Percentiles rank a stretch among this genome's conserved stretches.
These are phyloP conservation scores for Lachnellula subtilissima DNA, from an alignment of 2,329 filamentous ascomycete species.

Conservation along the genomic window DNA sequence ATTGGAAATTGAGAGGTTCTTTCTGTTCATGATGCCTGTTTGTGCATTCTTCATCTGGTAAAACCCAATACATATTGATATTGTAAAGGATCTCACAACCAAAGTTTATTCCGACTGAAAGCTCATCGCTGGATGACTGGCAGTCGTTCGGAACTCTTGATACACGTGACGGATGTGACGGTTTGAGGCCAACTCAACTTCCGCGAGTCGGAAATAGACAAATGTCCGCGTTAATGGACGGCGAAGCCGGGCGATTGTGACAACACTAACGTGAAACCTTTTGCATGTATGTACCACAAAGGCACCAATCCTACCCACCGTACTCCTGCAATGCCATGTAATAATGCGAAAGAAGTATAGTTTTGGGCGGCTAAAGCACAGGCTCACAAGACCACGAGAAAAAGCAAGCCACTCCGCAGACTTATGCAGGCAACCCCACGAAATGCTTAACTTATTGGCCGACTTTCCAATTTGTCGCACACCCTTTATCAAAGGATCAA, in stretches of 20 bases:
- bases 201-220: conserved; percentile 8
- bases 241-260: conserved; percentile 5
- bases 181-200: neutral
- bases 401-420: conserved; percentile 21
- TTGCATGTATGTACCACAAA: conserved; percentile 1
- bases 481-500: conserved; percentile 4
- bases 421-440: conserved; percentile 9
- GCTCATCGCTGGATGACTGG: neutral
- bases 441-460: conserved; percentile 5
- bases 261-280: conserved; percentile 1
- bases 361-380: conserved; percentile 21
- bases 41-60: neutral
- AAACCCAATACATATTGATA: neutral
- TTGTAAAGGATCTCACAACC: neutral
- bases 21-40: neutral
- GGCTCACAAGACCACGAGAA: conserved; percentile 23
- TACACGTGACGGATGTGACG: neutral
- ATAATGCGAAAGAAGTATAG: conserved; percentile 9
- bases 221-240: conserved; percentile 14
- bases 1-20: conserved; percentile 9
- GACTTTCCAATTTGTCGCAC: conserved; percentile 2
- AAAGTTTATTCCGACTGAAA: neutral
- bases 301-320: neutral
- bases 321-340: conserved; percentile 8
- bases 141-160: neutral